Conservation (phyloP, 129 eudicot genomes). For the Oenanthe sinensis region DNA sequence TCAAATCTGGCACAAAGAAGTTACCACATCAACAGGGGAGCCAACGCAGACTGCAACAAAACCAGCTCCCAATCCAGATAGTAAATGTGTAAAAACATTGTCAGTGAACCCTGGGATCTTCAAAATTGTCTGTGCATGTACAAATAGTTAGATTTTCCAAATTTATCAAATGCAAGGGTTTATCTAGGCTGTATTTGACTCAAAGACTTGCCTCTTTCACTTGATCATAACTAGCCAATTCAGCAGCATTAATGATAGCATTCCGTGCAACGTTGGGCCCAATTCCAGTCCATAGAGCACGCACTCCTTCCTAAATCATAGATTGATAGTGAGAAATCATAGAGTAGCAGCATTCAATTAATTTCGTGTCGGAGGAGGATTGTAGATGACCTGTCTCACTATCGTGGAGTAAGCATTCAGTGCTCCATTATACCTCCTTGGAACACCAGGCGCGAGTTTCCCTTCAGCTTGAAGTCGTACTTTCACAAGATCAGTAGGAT, state of each 20-base stretch:
- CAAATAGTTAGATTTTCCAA: slow-evolving; percentile 7
- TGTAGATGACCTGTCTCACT: slow-evolving; percentile 47
- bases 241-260: slow-evolving; percentile 96
- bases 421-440: slow-evolving; percentile 82
- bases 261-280: slow-evolving; percentile 88
- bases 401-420: slow-evolving; percentile 72
- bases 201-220: slow-evolving; percentile 61
- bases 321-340: background rate
- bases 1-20: slow-evolving; percentile 8
- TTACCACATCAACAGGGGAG: slow-evolving; percentile 95
- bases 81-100: slow-evolving; percentile 73
- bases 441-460: slow-evolving; percentile 67
- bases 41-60: slow-evolving; percentile 95
- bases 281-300: slow-evolving; percentile 81
- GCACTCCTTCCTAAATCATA: slow-evolving; percentile 62
- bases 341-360: background rate
- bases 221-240: slow-evolving; percentile 93
- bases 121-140: slow-evolving; percentile 58
- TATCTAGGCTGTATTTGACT: background rate
- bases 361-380: background rate
- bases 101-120: slow-evolving; percentile 87
- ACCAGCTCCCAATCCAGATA: slow-evolving; percentile 93
- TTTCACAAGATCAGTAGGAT: slow-evolving; percentile 85
- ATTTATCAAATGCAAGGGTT: slow-evolving; percentile 2
- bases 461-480: slow-evolving; percentile 87